A percentile compares a stretch with the other conserved stretches of the same genome.
phyloP scores from a whole-genome alignment of 768 basidiomycete species.

The Leucogyrophana mollusca region DNA sequence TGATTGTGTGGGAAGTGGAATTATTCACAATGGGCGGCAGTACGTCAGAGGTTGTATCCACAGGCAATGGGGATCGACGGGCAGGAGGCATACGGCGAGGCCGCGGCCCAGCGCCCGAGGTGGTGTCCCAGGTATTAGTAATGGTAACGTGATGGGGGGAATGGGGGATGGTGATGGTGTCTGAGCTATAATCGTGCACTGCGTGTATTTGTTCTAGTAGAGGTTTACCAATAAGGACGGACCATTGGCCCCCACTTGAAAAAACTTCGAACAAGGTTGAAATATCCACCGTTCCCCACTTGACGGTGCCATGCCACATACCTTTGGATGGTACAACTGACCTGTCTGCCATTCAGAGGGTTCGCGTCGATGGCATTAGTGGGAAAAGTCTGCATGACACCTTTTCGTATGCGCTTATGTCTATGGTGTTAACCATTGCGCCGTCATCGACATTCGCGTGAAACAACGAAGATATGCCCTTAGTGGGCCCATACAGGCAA shows the following conservation, averaged over 20 bases:
- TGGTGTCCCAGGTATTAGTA: no score
- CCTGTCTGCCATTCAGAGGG: slow-evolving; percentile 1
- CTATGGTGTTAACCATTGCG: slow-evolving; percentile 15
- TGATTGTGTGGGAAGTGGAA: no score
- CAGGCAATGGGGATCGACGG: no score
- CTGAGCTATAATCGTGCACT: slow-evolving; percentile 12
- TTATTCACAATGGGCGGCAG: no score
- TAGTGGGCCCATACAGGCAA: slow-evolving; percentile 8
- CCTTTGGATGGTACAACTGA: neutral
- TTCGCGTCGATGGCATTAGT: neutral
- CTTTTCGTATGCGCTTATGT: slow-evolving; percentile 1
- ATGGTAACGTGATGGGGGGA: no score
- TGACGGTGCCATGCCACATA: slow-evolving; percentile 4
- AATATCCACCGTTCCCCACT: slow-evolving; percentile 5
- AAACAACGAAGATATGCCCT: slow-evolving; percentile 12
- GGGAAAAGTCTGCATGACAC: neutral
- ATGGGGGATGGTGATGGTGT: no score
- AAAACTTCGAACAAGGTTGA: slow-evolving; percentile 20
- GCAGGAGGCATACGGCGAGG: no score
- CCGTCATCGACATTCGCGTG: slow-evolving; percentile 12
- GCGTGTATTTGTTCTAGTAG: slow-evolving; percentile 12
- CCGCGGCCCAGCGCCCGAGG: no score
- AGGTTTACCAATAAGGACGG: slow-evolving; percentile 15
- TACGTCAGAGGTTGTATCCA: no score
- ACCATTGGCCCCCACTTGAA: slow-evolving; percentile 16